Base-by-base conservation (phyloP, 208 protist species). In the Acanthamoeba comandoni region DNA sequence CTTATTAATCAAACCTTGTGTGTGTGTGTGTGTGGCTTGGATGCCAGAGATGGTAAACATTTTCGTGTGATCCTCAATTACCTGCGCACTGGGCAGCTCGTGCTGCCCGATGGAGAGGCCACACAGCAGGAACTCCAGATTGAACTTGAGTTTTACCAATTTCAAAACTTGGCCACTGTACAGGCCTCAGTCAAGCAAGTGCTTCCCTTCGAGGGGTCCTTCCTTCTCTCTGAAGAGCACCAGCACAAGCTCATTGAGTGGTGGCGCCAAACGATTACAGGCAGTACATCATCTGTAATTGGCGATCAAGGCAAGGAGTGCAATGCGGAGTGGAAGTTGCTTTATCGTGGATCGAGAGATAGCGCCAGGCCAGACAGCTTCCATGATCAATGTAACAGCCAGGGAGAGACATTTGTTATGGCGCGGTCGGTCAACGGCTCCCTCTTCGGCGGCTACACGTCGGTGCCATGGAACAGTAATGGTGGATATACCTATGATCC, bases 141-240 rank as follows among this genome's bases (percentile, higher is more conserved):
- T 9, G 70, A 79, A 15, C 35, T 79, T 22, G 70, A 79, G 29
- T 79, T 79, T 48, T 79, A 79, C 17, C 70, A 79, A 31, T 69
- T 69, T 31, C 29, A 69, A 13, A 17, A 26, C 62, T 2, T 12
- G 53, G 53, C 53, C 53, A 17, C 12, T 60, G 53, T 12, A 12
- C 58, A 9, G 22, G 9, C 58, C 13, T 26, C 58, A 26, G 8
- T 26, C 58, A 65, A n/a, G 58, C 9, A n/a, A 17, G 22, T 65
- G 9, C n/a, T n/a, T n/a, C 13, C 67, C 8, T 75, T 65, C 35
- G 17, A 8, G 67, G 29, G 7, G 17, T 75, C 11, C 0, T 11
- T 29, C 64, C 9, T 71, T 19, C 11, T 29, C 15, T 11, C 35
- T 39, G 67, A 49, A 53, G 13, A 79, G 11, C 70, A 79, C 9